Evolutionary conservation across 1,139 yeast genomes (phyloP).

Genomic region (Pichia sp.): DNA sequence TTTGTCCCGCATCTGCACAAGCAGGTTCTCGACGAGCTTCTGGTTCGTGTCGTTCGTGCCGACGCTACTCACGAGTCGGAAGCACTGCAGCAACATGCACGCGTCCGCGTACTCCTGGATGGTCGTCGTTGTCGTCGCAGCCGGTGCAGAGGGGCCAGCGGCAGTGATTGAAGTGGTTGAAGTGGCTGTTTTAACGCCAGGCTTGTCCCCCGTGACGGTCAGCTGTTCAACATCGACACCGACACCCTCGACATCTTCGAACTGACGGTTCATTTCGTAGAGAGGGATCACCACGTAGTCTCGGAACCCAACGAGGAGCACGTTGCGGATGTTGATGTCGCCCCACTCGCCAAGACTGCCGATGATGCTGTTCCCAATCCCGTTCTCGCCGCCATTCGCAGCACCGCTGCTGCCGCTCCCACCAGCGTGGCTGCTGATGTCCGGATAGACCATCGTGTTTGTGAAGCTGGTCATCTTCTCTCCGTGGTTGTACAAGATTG

Average conservation of each 20-base stretch:
- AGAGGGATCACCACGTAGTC: constrained; percentile 48
- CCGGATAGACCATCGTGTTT: constrained; percentile 17
- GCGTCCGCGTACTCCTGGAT: constrained; percentile 6
- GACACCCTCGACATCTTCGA: constrained; percentile 23
- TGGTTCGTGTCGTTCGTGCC: constrained; percentile 52
- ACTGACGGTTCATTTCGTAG: constrained; percentile 37
- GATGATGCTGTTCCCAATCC: constrained; percentile 6
- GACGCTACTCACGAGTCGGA: constrained; percentile 49
- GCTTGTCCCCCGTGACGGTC: not conserved
- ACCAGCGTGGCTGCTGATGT: constrained; percentile 8
- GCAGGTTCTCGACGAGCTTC: constrained; percentile 45
- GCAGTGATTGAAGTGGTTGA: not conserved
- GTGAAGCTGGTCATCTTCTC: constrained; percentile 16
- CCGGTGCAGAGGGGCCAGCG: not conserved
- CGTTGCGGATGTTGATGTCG: constrained; percentile 22
- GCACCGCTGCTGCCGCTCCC: not conserved
- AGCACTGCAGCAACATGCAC: constrained; percentile 40
- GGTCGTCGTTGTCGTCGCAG: not conserved
- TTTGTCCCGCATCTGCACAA: constrained; percentile 26
- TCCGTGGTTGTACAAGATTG: constrained; percentile 15
- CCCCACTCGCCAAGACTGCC: constrained; percentile 21
- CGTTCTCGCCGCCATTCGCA: not conserved
- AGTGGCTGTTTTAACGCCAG: not conserved
- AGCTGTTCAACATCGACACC: constrained; percentile 10
- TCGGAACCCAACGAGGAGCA: constrained; percentile 42